phyloP scores from a whole-genome alignment of 345 rosid genomes.

The Pelargonium nanum region DNA sequence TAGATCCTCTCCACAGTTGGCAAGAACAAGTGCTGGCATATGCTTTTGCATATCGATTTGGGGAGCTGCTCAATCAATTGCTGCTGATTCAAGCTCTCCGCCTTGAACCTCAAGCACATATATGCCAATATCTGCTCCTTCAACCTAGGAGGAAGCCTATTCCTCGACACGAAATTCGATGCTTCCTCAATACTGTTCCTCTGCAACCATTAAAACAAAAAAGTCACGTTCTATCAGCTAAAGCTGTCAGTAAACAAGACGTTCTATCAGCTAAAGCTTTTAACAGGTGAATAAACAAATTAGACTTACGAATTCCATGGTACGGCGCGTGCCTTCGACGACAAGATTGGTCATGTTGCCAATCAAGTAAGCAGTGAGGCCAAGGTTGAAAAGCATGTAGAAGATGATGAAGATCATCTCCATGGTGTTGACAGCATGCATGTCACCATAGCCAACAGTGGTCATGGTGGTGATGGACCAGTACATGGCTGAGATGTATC shows the following conservation, averaged over 20 bases:
- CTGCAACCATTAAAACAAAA: conserved; percentile 26
- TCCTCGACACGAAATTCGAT: conserved; percentile 63
- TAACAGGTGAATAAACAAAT: background rate
- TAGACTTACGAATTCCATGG: conserved; percentile 83
- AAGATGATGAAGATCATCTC: conserved; percentile 73
- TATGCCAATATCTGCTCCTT: conserved; percentile 82
- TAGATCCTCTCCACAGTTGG: conserved; percentile 62
- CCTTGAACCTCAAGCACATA: conserved; percentile 84
- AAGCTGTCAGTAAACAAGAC: background rate
- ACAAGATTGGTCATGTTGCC: conserved; percentile 95
- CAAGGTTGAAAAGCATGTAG: conserved; percentile 93
- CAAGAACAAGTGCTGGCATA: conserved; percentile 73
- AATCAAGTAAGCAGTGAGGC: conserved; percentile 76
- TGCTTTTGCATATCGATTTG: conserved; percentile 73
- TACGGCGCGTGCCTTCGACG: conserved; percentile 91
- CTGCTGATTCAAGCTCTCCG: conserved; percentile 83
- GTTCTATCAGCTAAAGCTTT: conserved; percentile 1
- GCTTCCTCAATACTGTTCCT: conserved; percentile 85
- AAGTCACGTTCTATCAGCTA: background rate
- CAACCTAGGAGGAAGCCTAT: conserved; percentile 58
- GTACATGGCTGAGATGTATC: conserved; percentile 69
- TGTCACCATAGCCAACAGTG: conserved; percentile 93
- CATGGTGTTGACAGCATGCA: conserved; percentile 70
- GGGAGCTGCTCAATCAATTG: conserved; percentile 85
- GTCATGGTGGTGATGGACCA: conserved; percentile 98